phyloP scores from a whole-genome alignment of 164 flowering plant genomes.

The Warburgia ugandensis region DNA sequence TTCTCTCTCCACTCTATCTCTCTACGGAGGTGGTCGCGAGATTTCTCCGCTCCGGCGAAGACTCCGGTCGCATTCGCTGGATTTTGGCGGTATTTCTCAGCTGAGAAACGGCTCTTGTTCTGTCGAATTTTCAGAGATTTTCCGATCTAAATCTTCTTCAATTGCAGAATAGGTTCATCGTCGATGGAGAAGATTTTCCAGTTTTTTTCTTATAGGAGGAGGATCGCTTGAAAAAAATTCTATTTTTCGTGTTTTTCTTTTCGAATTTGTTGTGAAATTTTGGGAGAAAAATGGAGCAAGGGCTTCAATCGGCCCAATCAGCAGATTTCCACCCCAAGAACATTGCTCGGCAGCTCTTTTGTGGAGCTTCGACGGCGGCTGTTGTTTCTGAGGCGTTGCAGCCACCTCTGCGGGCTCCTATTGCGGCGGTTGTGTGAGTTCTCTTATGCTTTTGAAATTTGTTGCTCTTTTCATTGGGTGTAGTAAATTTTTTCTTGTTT shows the following conservation, averaged over 20 bases:
- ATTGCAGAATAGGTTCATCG: background rate
- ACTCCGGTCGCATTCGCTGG: constrained; percentile 12
- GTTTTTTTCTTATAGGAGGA: constrained; percentile 10
- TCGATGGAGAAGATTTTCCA: constrained; percentile 2
- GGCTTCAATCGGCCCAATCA: constrained; percentile 23
- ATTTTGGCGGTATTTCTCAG: constrained; percentile 6
- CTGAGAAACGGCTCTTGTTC: background rate
- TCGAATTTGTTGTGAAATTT: constrained; percentile 6
- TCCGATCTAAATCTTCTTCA: no score
- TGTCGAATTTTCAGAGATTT: no score
- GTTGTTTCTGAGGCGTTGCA: no score
- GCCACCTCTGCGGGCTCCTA: no score
- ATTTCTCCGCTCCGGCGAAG: no score
- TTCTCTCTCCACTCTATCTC: no score
- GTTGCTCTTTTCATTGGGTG: no score
- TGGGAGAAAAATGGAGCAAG: constrained; percentile 38
- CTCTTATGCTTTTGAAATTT: no score
- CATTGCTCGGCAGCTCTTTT: constrained; percentile 78
- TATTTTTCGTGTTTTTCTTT: constrained; percentile 3
- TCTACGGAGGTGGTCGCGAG: background rate
- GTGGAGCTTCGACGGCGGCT: no score
- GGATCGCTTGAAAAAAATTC: constrained; percentile 1
- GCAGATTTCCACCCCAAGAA: constrained; percentile 53
- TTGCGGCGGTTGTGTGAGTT: no score
- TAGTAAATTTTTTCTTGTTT: no score